Evolutionary conservation across 495 filamentous ascomycete genomes (phyloP).

Genomic region (Ramalina intermedia): DNA sequence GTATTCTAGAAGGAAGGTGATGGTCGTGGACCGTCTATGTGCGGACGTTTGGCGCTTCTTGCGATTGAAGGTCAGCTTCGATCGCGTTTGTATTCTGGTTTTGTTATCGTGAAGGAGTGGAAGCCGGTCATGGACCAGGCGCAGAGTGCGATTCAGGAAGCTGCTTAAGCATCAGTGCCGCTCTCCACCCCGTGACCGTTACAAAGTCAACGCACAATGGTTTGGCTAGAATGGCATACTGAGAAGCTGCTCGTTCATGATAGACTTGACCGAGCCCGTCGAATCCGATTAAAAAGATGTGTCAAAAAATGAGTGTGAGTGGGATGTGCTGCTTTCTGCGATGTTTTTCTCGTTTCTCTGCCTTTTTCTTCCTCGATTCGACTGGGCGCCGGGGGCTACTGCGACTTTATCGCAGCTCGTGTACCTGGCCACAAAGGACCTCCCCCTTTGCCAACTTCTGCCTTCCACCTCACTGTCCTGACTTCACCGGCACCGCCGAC

Average conservation of each 20-base stretch:
- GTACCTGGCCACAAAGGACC: too few species aligned
- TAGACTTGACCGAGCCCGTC: background rate
- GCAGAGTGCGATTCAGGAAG: constrained; percentile 1
- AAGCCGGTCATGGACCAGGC: constrained; percentile 12
- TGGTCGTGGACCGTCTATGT: constrained; percentile 9
- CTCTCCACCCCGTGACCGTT: background rate
- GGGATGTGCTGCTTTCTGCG: background rate
- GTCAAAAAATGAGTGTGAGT: background rate
- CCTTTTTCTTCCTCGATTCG: background rate
- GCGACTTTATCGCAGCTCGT: too few species aligned
- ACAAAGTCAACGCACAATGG: background rate
- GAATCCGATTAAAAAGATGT: background rate
- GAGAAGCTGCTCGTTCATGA: background rate
- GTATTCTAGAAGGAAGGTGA: constrained; percentile 3
- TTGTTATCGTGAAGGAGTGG: constrained; percentile 8
- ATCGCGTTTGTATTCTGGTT: constrained; percentile 1
- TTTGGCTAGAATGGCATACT: background rate
- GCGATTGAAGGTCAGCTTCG: constrained; percentile 14
- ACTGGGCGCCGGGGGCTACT: background rate
- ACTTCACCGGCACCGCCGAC: constrained; percentile 8
- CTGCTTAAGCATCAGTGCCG: constrained; percentile 2
- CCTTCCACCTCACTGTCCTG: constrained; percentile 5
- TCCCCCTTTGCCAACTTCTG: too few species aligned
- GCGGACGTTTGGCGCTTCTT: constrained; percentile 14
- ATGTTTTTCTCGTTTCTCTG: background rate